Base-by-base conservation (phyloP, 2,329 filamentous ascomycete species). In the Aspergillus sp. region DNA sequence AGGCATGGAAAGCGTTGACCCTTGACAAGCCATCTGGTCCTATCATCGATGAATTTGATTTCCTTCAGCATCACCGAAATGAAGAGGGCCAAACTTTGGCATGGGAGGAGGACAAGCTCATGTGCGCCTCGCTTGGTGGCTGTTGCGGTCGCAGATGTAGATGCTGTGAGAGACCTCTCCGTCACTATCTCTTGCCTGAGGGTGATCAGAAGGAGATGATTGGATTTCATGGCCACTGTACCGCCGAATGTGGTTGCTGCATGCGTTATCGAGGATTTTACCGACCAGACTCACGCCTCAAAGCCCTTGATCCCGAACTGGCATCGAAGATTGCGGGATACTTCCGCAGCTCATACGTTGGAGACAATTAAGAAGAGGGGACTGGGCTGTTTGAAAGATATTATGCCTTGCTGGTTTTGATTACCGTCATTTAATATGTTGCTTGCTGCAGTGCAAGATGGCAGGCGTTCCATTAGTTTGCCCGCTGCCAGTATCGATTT, bases 271-370 rank as follows among this genome's bases (percentile, higher is more conserved):
- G 47, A 30, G 15, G 25, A 50, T 50, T 50, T 8, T 50, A 50
- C n/a, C 47, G 47, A 50, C 47, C 47, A 50, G 47, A 50, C 15
- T 30, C 47, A 6, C 47, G 47, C n/a, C 23, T 50, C 15, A 50
- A 50, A 13, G 47, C n/a, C 17, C 47, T 50, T n/a, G 47, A 50
- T 32, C 47, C 47, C 15, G 47, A 50, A 50, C 47, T 50, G 47
- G 47, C 47, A 17, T 30, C 47, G 15, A 19, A 32, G 8, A 50
- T 50, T 30, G 25, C 47, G 2, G 15, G 2, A 13, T 50, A 30
- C 17, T 17, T 19, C 8, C n/a, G 17, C n/a, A 30, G 47, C 15
- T 30, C 25, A 12, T 50, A 30, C 13, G 47, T 50, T 50, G 47
- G 15, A 7, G 47, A 28, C 2, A n/a, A 50, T 12, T 8, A 19